phyloP scores from a whole-genome alignment of 1,139 yeast species.

The Magnusiomyces paraingens region DNA sequence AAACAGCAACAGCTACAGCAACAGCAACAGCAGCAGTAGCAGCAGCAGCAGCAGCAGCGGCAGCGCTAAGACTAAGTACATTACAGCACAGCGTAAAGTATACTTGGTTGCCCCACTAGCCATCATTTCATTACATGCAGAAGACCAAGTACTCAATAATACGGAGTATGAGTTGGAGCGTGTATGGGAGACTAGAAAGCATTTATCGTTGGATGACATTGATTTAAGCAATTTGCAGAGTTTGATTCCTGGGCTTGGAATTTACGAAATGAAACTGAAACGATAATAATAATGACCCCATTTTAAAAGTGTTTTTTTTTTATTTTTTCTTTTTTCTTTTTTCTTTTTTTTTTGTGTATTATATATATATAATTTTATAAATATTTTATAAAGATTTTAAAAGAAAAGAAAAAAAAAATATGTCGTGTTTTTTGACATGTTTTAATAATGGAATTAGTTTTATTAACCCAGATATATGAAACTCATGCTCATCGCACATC shows the following conservation, averaged over 20 bases:
- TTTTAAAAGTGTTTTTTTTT: background rate
- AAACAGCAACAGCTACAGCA: background rate
- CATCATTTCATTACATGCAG: conserved; percentile 29
- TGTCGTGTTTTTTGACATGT: too few species aligned
- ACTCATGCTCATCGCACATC: too few species aligned
- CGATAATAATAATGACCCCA: background rate
- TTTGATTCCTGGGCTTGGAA: conserved; percentile 54
- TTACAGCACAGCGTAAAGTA: conserved; percentile 19
- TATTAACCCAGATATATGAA: too few species aligned
- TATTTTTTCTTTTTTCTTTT: background rate
- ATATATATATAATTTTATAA: too few species aligned
- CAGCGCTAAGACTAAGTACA: background rate
- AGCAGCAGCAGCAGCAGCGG: background rate
- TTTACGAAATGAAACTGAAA: conserved; percentile 38
- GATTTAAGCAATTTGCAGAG: conserved; percentile 43
- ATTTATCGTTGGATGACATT: conserved; percentile 34
- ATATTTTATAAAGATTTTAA: too few species aligned
- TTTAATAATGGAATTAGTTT: too few species aligned
- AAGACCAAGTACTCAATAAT: background rate
- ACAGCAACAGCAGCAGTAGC: too few species aligned
- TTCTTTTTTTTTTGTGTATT: too few species aligned
- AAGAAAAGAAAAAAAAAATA: too few species aligned
- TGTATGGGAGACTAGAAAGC: conserved; percentile 23
- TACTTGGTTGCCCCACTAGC: conserved; percentile 42
- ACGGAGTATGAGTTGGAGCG: conserved; percentile 16